Evolutionary conservation across 108 stramenopile species (phyloP), one percentile per base, ranked within the genome.

Genomic region (Seminavis robusta): DNA sequence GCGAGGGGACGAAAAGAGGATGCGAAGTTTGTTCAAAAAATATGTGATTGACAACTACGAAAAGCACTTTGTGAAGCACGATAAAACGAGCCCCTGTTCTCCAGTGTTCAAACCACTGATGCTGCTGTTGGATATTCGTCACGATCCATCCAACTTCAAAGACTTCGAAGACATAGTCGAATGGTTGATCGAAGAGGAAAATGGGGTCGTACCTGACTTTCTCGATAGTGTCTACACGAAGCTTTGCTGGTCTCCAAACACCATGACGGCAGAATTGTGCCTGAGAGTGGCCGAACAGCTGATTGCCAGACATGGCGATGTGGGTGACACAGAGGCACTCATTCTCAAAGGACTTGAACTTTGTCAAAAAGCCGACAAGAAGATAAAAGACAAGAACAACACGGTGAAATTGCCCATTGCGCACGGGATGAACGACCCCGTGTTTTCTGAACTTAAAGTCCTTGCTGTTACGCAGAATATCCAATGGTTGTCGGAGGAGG

Each of bases 21-120:
- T 68, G n/a, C 51, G 51, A 9, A 55, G 62, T 49, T 15, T 61
- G 23, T 76, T 83, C 27, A 32, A 61, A 27, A 21, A 27, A 21
- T 46, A 46, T 31, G 36, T 83, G 4, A 56, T 76, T 9, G 50
- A 67, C 26, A 58, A 66, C 16, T 83, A 73, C 52, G 59, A 76
- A 1, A 41, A 72, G 37, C 56, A 72, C 33, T 74, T 71, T 62
- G 67, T 61, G 2, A 47, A 56, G 15, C 64, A 56, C 3, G 69
- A 52, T 46, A 65, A 67, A 19, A n/a, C n/a, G n/a, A n/a, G n/a
- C n/a, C n/a, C n/a, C n/a, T 61, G 46, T 27, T 17, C 30, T 28
- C 59, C 59, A 17, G 31, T 61, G 13, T 61, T 61, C 16, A 23
- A 34, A 13, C 59, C 59, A 8, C 25, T 61, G 1, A 20, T 29